Evolutionary conservation across 805 yeast genomes (phyloP).

Genomic region (Ogataea angusta): DNA sequence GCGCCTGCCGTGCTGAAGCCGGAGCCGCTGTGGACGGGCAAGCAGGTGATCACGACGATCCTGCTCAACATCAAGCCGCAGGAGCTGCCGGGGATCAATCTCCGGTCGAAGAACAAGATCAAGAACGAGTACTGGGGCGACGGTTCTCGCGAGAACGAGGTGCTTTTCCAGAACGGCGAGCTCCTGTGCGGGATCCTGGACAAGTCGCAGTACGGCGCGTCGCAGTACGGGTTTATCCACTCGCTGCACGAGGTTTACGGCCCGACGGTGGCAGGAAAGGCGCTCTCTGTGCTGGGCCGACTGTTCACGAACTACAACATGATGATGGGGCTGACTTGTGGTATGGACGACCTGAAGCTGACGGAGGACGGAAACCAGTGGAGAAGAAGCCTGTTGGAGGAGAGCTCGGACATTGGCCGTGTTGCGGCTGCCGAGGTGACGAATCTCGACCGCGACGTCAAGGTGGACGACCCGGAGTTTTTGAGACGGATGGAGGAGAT

Average conservation of each 20-base stretch:
- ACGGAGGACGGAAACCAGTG: slow-evolving; percentile 87
- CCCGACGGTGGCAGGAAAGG: slow-evolving; percentile 81
- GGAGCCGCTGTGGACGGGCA: slow-evolving; percentile 93
- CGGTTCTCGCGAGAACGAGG: slow-evolving; percentile 80
- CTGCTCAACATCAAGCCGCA: slow-evolving; percentile 83
- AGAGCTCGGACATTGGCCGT: slow-evolving; percentile 80
- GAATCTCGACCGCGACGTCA: slow-evolving; percentile 57
- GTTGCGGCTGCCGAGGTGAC: slow-evolving; percentile 94
- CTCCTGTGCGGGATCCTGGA: slow-evolving; percentile 89
- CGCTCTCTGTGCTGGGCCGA: slow-evolving; percentile 89
- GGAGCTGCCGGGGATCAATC: slow-evolving; percentile 86
- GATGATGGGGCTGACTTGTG: slow-evolving; percentile 95
- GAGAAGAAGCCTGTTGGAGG: slow-evolving; percentile 79
- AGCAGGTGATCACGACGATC: slow-evolving; percentile 92
- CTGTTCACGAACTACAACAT: slow-evolving; percentile 91
- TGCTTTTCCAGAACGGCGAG: slow-evolving; percentile 82
- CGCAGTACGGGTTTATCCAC: slow-evolving; percentile 94
- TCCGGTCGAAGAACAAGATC: slow-evolving; percentile 79
- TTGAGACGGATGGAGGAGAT: slow-evolving; percentile 89
- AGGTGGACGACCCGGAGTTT: slow-evolving; percentile 64
- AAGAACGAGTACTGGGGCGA: slow-evolving; percentile 94
- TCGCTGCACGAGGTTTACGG: slow-evolving; percentile 96
- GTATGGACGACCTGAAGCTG: slow-evolving; percentile 97
- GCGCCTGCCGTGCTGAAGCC: slow-evolving; percentile 92
- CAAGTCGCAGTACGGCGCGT: slow-evolving; percentile 97